Percentiles rank a stretch among this genome's conserved stretches.
Conservation (phyloP, 345 rosid genomes). For the Eucalyptus regnans region DNA sequence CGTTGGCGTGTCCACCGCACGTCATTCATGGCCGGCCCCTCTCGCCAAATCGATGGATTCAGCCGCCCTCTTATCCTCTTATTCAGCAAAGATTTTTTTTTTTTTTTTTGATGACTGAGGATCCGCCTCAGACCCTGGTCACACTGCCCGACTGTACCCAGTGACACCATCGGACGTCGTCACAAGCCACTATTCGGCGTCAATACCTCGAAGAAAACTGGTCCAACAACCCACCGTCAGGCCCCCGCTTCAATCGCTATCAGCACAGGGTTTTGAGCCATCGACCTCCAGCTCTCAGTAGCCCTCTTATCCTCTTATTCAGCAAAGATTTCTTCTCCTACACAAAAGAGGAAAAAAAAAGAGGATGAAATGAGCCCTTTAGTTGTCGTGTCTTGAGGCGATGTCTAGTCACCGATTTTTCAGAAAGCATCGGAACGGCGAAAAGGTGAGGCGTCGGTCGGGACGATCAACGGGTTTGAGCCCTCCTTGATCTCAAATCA, state of each 20-base stretch:
- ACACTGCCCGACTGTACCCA: too few species aligned
- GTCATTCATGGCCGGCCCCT: neutral
- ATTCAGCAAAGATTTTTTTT: neutral
- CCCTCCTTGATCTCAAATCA: neutral
- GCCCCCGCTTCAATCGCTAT: too few species aligned
- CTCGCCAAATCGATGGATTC: neutral
- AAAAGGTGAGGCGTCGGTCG: neutral
- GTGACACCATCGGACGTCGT: too few species aligned
- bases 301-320: neutral
- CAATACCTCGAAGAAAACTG: too few species aligned
- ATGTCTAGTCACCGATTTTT: neutral
- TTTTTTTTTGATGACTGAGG: too few species aligned
- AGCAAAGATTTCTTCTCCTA: neutral
- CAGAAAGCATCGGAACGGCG: neutral
- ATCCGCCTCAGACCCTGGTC: too few species aligned
- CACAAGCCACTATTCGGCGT: too few species aligned
- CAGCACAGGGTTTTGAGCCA: too few species aligned
- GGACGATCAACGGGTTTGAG: neutral
- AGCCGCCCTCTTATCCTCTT: neutral
- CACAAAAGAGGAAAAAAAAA: neutral
- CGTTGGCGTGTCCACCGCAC: neutral
- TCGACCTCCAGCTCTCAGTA: too few species aligned
- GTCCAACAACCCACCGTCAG: too few species aligned
- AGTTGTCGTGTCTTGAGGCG: rapidly evolving
- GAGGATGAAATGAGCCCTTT: neutral